Evolutionary conservation across 2,329 filamentous ascomycete genomes (phyloP).

Genomic region (Mycogone perniciosa): DNA sequence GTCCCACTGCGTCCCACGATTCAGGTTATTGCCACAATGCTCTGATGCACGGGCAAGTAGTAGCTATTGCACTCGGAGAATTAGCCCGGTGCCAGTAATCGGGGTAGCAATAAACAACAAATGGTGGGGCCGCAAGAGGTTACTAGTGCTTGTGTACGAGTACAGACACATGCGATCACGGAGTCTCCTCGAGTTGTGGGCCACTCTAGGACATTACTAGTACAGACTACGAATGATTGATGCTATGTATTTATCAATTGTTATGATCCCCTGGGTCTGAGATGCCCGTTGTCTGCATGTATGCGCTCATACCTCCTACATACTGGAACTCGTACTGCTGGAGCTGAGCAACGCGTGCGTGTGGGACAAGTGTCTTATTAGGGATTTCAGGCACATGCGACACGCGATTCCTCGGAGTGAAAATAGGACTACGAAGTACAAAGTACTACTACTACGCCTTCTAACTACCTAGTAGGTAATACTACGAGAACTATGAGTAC

Average conservation of each 20-base stretch:
- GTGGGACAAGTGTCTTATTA: slow-evolving; percentile 8
- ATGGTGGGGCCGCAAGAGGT: too few species aligned
- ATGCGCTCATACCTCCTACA: not conserved
- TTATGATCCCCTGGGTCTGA: not conserved
- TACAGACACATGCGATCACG: too few species aligned
- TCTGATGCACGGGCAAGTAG: not conserved
- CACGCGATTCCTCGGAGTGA: not conserved
- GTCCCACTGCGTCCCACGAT: not conserved
- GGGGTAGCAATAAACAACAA: too few species aligned
- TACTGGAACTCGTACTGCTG: not conserved
- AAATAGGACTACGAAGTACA: not conserved
- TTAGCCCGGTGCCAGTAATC: too few species aligned
- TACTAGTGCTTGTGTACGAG: too few species aligned
- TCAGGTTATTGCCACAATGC: not conserved
- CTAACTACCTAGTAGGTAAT: too few species aligned
- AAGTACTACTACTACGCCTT: too few species aligned
- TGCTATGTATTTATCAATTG: not conserved
- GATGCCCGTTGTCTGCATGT: not conserved
- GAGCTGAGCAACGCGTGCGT: not conserved
- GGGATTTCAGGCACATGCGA: slow-evolving; percentile 10
- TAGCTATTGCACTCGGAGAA: too few species aligned
- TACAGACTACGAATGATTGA: not conserved
- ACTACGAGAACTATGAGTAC: not conserved
- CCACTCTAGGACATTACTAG: not conserved
- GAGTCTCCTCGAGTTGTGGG: not conserved